Conservation (phyloP, 306 rosid genomes). For the Cercis canadensis region DNA sequence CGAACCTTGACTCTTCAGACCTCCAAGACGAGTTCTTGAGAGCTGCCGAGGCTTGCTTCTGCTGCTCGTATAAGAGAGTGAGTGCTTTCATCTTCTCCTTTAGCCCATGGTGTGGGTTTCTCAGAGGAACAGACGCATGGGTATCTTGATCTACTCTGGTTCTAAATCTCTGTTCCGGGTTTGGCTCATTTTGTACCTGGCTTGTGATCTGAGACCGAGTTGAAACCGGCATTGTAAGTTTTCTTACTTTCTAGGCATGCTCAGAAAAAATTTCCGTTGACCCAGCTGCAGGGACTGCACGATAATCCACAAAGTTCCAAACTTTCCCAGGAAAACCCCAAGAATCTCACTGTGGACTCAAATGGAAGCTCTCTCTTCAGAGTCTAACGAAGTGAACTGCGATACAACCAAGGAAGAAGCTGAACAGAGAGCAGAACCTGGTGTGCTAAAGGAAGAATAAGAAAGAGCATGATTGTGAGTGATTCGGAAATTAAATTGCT, state of each 20-base stretch:
- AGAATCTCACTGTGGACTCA: conserved; percentile 8
- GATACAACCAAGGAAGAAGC: conserved; percentile 4
- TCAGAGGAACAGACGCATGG: conserved; percentile 33
- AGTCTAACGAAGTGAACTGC: not conserved
- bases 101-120: conserved; percentile 89
- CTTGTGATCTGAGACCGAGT: conserved; percentile 69
- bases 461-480: conserved; percentile 18
- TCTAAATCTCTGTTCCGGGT: conserved; percentile 34
- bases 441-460: conserved; percentile 29
- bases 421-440: not conserved
- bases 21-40: conserved; percentile 52
- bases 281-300: conserved; percentile 32
- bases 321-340: conserved; percentile 14
- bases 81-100: conserved; percentile 89
- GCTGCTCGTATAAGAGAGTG: conserved; percentile 85
- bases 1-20: conserved; percentile 43
- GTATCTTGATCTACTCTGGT: conserved; percentile 42
- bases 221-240: conserved; percentile 79
- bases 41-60: conserved; percentile 73
- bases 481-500: conserved; percentile 40
- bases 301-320: conserved; percentile 1
- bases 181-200: conserved; percentile 42
- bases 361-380: not conserved
- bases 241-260: conserved; percentile 45
- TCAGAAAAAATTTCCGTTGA: conserved; percentile 35